Percentiles rank a stretch among this genome's conserved stretches.
Evolutionary conservation across 768 basidiomycete genomes (phyloP).

Genomic region (Trametopsis cervina): DNA sequence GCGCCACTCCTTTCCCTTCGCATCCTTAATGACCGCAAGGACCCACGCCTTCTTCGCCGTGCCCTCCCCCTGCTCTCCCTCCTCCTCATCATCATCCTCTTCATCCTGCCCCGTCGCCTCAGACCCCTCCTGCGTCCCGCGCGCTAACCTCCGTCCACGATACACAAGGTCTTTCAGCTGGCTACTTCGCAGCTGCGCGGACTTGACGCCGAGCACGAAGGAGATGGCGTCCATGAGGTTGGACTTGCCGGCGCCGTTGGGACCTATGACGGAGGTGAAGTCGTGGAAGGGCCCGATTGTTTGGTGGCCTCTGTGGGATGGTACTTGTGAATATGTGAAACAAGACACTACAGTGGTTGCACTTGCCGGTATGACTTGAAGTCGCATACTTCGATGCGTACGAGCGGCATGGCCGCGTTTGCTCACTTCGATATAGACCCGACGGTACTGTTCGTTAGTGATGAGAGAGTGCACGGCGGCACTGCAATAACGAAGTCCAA

Average conservation of each 20-base stretch:
- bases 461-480: no score
- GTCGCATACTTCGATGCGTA: constrained; percentile 86
- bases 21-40: constrained; percentile 81
- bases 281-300: constrained; percentile 86
- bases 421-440: no score
- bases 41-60: constrained; percentile 95
- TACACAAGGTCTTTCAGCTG: constrained; percentile 96
- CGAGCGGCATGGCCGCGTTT: constrained; percentile 56
- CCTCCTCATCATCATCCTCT: constrained; percentile 26
- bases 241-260: constrained; percentile 98
- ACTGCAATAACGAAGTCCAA: no score
- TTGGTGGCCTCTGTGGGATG: constrained; percentile 57
- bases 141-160: constrained; percentile 72
- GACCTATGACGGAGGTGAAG: constrained; percentile 95
- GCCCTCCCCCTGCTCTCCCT: constrained; percentile 57
- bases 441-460: no score
- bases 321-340: neutral
- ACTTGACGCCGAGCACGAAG: constrained; percentile 95
- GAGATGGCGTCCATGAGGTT: constrained; percentile 99
- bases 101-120: constrained; percentile 39
- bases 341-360: neutral
- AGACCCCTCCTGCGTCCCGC: constrained; percentile 30
- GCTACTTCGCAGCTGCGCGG: constrained; percentile 84
- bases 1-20: constrained; percentile 71
- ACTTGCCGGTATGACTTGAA: constrained; percentile 90